Base-by-base conservation (phyloP, 2,329 filamentous ascomycete genomes). In the Tolypocladium ovalisporum region DNA sequence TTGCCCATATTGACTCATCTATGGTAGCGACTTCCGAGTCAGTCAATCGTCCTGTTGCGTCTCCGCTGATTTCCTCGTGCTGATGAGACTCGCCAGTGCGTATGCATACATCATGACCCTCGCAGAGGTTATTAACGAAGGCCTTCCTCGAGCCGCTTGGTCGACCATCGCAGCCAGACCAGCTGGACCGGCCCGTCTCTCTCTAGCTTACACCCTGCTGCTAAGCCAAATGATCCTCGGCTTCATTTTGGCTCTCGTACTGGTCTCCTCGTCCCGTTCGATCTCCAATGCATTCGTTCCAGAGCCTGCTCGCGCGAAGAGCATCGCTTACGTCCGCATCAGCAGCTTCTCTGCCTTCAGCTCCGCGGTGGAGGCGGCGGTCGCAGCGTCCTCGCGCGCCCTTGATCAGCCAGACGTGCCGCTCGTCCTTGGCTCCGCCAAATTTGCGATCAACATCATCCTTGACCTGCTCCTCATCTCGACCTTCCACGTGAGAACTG, bases 71-170 rank as follows among this genome's bases (percentile, higher is more conserved):
- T 7, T 40, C 37, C 19, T 19, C n/a, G 9, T 37, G 37, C 37
- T 40, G 37, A 40, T 40, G 37, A 40, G 10, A 19, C 37, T 40
- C 15, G 36, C 36, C 37, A 62, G 57, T 12, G 73, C 79, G 0
- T 88, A 87, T 68, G 89, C 84, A 0, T 90, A 90, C 67, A 87
- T 90, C 59, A 77, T 80, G 24, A 79, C 84, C 0, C 75, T 89
- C 0, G 81, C 79, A 1, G 84, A 90, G 65, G 85, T 88, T 0
- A 69, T 90, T 19, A 90, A 90, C 61, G 87, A 90, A 66, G 86
- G 87, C 0, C 79, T 90, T 0, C 86, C 86, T 0, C 77, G 86
- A 27, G 83, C 85, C 0, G 78, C 85, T 0, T 90, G 84, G 81
- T 75, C 85, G 7, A 78, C 88, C 57, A 88, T 90, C 57, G 84